These are phyloP conservation scores for Ophiostoma sp. DNA, from an alignment of 2,329 filamentous ascomycete species.

Conservation along the genomic window DNA sequence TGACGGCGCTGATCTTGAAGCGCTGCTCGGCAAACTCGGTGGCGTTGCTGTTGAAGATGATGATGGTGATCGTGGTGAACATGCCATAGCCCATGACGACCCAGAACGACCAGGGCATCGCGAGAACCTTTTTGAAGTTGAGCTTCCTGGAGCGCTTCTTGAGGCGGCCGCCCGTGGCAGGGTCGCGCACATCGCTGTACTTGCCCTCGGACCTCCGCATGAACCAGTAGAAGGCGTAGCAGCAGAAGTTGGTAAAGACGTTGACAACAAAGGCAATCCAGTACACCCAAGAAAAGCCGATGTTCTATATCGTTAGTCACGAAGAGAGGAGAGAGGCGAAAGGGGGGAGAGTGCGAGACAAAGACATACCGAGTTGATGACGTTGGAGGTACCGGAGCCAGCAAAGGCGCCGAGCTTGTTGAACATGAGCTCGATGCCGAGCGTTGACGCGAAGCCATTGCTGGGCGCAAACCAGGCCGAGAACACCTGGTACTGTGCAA, in stretches of 20 bases:
- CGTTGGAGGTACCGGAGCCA: conserved; percentile 39
- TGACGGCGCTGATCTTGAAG: conserved; percentile 49
- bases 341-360: neutral
- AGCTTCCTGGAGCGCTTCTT: conserved; percentile 56
- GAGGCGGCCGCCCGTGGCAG: conserved; percentile 54
- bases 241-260: conserved; percentile 50
- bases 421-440: conserved; percentile 55
- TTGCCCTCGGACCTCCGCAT: conserved; percentile 33
- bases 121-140: conserved; percentile 49
- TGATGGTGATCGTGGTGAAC: conserved; percentile 28
- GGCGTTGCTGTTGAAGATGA: conserved; percentile 46
- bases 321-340: conserved; percentile 34
- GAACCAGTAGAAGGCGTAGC: conserved; percentile 9
- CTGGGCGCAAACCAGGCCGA: conserved; percentile 59
- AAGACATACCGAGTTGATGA: conserved; percentile 19
- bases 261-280: conserved; percentile 51
- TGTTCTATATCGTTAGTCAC: conserved; percentile 52
- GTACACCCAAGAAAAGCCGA: conserved; percentile 44
- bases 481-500: conserved; percentile 61
- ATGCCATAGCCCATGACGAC: conserved; percentile 35
- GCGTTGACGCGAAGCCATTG: conserved; percentile 56
- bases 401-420: conserved; percentile 58
- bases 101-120: conserved; percentile 58
- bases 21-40: conserved; percentile 57
- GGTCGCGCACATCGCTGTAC: conserved; percentile 41